Base-by-base conservation (phyloP, 306 rosid species). In the Ormosia emarginata region DNA sequence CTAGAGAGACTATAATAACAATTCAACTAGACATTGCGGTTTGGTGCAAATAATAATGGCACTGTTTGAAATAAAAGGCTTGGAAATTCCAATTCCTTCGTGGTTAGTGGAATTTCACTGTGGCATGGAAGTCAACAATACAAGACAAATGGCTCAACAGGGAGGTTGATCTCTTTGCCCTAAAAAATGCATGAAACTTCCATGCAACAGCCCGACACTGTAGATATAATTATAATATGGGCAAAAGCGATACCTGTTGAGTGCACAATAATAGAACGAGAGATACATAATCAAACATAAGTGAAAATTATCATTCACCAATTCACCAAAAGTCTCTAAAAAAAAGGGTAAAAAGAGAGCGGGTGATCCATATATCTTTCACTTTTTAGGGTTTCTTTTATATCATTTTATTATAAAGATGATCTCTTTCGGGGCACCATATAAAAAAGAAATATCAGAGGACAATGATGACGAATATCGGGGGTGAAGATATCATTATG, bases 401-500 rank as follows among this genome's bases (percentile, higher is more conserved):
- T 81, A 74, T 79, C 78, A 82, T 71, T 44, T 70, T 61, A 71
- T 49, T 40, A 62, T 47, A 65, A 63, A 71, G 29, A 37, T 66
- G 73, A 36, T 17, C 74, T 53, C 85, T 86, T 78, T 87, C 70
- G 75, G 67, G 81, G 74, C 83, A 81, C 57, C 59, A 77, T 78
- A 34, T 82, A 79, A 41, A 75, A 86, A 84, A 89, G 83, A 86
- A 88, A 88, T 74, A 83, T 85, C 82, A 75, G 80, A 89, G 73
- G 77, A 90, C 80, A 88, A 94, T 92, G 93, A 92, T 94, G 97
- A 85, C 87, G 88, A 89, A 92, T 90, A 86, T 88, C 84, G 85
- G 81, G 86, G 81, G 88, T 85, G 90, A 88, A 85, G 87, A 68
- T 90, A 89, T 94, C 85, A 90, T 89, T 88, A 88, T 86, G 89